These are phyloP conservation scores for Aspergillus latus DNA, from an alignment of 2,329 filamentous ascomycete genomes.

Conservation along the genomic window DNA sequence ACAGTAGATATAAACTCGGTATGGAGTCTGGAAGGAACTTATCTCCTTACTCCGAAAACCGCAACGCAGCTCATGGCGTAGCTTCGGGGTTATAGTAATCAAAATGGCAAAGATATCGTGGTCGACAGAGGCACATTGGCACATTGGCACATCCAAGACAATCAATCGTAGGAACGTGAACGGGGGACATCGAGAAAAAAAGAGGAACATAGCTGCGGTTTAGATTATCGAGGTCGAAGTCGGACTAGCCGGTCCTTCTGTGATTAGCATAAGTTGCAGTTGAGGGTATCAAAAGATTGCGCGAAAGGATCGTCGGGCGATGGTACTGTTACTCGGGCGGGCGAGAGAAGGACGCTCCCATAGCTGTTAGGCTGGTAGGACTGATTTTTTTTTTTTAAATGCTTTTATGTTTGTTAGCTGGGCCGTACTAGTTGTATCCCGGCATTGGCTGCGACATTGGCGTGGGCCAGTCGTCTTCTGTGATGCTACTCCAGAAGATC, in stretches of 20 bases:
- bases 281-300: slow-evolving; percentile 11
- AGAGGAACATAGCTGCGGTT: not conserved
- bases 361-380: not conserved
- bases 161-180: slow-evolving; percentile 10
- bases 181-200: not conserved
- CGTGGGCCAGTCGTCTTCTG: slow-evolving; percentile 94
- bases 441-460: slow-evolving; percentile 31
- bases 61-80: not conserved
- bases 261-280: not conserved
- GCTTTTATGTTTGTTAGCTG: not conserved
- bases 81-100: not conserved
- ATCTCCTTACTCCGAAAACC: not conserved
- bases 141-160: slow-evolving; percentile 14
- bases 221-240: not conserved
- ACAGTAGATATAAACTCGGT: not conserved
- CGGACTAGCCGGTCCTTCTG: not conserved
- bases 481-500: slow-evolving; percentile 98
- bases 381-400: not conserved
- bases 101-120: slow-evolving; percentile 8
- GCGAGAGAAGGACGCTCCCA: not conserved
- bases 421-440: slow-evolving; percentile 30
- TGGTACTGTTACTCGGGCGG: not conserved
- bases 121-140: slow-evolving; percentile 13
- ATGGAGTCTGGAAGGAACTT: not conserved
- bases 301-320: slow-evolving; percentile 7